Base-by-base conservation (phyloP, 441 rosid species). In the Jatropha podagrica region DNA sequence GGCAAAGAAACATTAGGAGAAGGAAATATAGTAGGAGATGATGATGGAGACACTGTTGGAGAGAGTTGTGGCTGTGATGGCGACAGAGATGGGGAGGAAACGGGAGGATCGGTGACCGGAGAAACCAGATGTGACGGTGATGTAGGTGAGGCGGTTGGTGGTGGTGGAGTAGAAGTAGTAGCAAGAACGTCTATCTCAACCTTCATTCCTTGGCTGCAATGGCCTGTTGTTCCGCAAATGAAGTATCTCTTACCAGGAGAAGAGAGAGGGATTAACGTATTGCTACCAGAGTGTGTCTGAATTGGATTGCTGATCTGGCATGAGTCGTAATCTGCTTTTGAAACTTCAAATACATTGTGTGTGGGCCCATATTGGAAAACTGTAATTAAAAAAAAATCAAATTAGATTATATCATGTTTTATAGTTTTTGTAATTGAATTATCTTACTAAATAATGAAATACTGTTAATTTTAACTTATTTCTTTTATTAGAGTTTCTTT, bases 231-330 rank as follows among this genome's bases (percentile, higher is more conserved):
- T 56, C 90, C 90, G 68, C 98, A 93, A 74, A 88, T 86, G 85
- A 93, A 93, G 87, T 91, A 91, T 76, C 92, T 85, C 79, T 91
- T 90, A 23, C 93, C 95, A 3, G 93, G 85, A 48, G 95, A 77
- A 9, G 90, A 42, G 4, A 91, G 88, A 55, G 90, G 79, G 72
- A 93, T 79, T 76, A 70, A 73, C 13, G 96, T 86, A 83, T 81
- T 77, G 76, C 98, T 91, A 63, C 79, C 85, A 10, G 74, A 83
- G 17, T 83, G 81, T 2, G 87, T 66, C 63, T 81, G 83, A 51
- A 88, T 78, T 5, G 92, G 83, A 77, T 55, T 85, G 71, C 81
- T 74, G 13, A 76, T 63, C 85, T 83, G 86, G 74, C 96, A 93
- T 74, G 88, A 79, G 72, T 87, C 93, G 49, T 85, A 88, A 71